Percentiles rank a stretch among this genome's conserved stretches.
These are phyloP conservation scores for Staphylotrichum longicolle DNA, from an alignment of 495 filamentous ascomycete species.

Conservation along the genomic window DNA sequence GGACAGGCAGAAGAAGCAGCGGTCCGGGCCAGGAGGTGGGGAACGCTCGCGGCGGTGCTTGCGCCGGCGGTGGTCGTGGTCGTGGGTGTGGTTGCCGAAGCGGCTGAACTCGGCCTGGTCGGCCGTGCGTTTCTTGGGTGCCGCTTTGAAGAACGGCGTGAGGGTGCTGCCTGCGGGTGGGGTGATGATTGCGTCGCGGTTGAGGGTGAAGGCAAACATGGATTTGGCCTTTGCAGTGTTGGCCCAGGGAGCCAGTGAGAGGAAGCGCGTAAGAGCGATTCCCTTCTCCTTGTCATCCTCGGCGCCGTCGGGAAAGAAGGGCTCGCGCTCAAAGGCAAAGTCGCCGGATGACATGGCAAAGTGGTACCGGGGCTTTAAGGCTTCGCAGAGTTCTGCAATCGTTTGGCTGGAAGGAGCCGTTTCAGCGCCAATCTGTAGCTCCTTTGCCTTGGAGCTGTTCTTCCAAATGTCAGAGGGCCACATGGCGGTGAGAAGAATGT, in stretches of 20 bases:
- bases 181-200: constrained; percentile 53
- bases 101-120: constrained; percentile 60
- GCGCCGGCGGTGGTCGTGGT: constrained; percentile 54
- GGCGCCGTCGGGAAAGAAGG: constrained; percentile 67
- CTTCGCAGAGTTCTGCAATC: constrained; percentile 70
- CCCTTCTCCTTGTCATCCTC: constrained; percentile 36
- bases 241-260: constrained; percentile 75
- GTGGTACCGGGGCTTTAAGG: constrained; percentile 84
- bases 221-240: constrained; percentile 76
- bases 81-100: constrained; percentile 55
- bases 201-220: constrained; percentile 83
- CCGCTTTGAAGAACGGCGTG: constrained; percentile 56
- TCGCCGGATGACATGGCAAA: constrained; percentile 62
- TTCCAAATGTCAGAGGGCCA: constrained; percentile 76
- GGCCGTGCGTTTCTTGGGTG: constrained; percentile 57
- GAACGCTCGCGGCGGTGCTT: constrained; percentile 43
- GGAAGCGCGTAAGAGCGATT: constrained; percentile 74
- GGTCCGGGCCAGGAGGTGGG: constrained; percentile 65
- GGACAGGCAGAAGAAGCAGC: constrained; percentile 92
- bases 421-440: constrained; percentile 48
- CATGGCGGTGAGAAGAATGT: constrained; percentile 79
- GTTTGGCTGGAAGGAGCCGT: constrained; percentile 43
- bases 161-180: constrained; percentile 67
- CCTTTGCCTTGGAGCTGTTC: constrained; percentile 44
- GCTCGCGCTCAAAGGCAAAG: constrained; percentile 85